Evolutionary conservation across 176 grass and related monocot genomes (phyloP).

Genomic region (Paspalum notatum): DNA sequence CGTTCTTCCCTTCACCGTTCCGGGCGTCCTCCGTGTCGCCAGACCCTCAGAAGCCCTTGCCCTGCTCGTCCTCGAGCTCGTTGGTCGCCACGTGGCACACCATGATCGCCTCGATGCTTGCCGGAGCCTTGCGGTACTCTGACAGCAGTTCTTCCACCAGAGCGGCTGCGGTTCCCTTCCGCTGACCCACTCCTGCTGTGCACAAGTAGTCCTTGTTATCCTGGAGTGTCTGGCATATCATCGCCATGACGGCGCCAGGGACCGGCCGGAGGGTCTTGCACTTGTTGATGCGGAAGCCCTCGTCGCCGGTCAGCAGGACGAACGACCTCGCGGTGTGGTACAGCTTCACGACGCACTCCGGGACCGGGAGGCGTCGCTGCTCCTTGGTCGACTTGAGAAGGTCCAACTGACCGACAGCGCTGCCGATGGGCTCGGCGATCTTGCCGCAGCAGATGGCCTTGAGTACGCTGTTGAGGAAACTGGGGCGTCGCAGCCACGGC

Average conservation of each 20-base stretch:
- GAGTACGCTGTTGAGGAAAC: not conserved
- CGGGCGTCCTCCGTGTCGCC: no score
- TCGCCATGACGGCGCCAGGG: not conserved
- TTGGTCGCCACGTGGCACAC: constrained; percentile 54
- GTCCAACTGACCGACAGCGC: constrained; percentile 11
- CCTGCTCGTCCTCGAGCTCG: not conserved
- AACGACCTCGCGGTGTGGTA: constrained; percentile 19
- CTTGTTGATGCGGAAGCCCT: not conserved
- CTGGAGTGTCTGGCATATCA: constrained; percentile 17
- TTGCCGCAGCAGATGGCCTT: constrained; percentile 19
- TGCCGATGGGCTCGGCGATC: constrained; percentile 26
- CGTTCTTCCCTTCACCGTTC: not conserved
- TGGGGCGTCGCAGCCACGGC: not conserved
- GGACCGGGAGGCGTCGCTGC: not conserved
- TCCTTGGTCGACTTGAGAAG: constrained; percentile 5
- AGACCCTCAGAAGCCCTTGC: no score
- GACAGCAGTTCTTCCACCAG: not conserved
- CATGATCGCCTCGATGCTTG: constrained; percentile 40
- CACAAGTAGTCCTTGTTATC: fast-evolving
- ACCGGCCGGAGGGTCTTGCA: not conserved
- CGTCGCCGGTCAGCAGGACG: constrained; percentile 29
- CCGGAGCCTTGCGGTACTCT: fast-evolving
- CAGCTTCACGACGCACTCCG: not conserved
- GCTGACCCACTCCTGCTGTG: fast-evolving
- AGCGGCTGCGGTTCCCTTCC: no score